Conservation (phyloP, 2,329 filamentous ascomycete genomes). For the Tolypocladium tropicale region DNA sequence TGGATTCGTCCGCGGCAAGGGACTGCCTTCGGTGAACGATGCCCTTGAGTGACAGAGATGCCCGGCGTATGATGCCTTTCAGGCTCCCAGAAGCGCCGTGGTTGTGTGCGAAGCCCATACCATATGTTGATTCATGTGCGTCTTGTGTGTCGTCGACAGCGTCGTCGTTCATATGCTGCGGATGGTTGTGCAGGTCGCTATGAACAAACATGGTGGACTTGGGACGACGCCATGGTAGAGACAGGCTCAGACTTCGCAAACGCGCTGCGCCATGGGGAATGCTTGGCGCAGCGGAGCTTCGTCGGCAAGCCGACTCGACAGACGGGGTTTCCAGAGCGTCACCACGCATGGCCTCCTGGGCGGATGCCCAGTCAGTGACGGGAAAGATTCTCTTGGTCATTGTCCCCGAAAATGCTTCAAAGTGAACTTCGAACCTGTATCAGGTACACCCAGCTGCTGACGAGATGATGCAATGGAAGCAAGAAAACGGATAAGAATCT, state of each 20-base stretch:
- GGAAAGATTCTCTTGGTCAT: constrained; percentile 29
- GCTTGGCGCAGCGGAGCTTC: constrained; percentile 6
- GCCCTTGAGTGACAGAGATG: constrained; percentile 43
- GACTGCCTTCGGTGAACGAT: constrained; percentile 40
- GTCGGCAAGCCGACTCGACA: neutral
- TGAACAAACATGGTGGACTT: constrained; percentile 30
- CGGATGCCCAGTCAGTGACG: constrained; percentile 29
- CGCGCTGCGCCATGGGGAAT: constrained; percentile 24
- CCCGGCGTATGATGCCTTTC: constrained; percentile 43
- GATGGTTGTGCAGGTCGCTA: constrained; percentile 17
- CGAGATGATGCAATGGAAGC: neutral
- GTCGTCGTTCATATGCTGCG: constrained; percentile 19
- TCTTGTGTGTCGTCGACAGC: constrained; percentile 22
- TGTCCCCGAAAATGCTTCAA: neutral
- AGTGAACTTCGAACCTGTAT: neutral
- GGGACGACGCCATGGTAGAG: constrained; percentile 37
- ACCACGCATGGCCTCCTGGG: constrained; percentile 26
- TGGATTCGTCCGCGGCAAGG: constrained; percentile 20
- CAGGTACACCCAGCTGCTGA: neutral
- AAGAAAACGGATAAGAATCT: neutral
- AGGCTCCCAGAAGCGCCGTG: constrained; percentile 23
- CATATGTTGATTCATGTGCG: constrained; percentile 10
- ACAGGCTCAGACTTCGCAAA: constrained; percentile 38
- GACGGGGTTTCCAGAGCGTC: constrained; percentile 27
- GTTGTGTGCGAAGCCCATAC: constrained; percentile 13